These are phyloP conservation scores for Achaetomiella virescens DNA, from an alignment of 495 filamentous ascomycete genomes.

Conservation along the genomic window DNA sequence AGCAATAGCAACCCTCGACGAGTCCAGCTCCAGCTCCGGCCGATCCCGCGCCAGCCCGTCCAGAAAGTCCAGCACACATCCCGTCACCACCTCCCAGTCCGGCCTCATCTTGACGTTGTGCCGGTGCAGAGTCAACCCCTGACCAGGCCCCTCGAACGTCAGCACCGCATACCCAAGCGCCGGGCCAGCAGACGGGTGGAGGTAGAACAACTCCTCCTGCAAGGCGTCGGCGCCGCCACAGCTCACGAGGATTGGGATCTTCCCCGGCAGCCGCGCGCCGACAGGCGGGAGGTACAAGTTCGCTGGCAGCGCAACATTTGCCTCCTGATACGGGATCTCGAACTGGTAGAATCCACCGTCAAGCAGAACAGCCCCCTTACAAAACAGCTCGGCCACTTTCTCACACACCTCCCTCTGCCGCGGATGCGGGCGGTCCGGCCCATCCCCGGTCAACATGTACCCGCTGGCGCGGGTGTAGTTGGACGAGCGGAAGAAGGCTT, in stretches of 20 bases:
- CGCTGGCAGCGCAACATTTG: conserved; percentile 27
- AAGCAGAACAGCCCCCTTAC: conserved; percentile 15
- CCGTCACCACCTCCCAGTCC: conserved; percentile 28
- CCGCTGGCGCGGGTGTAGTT: conserved; percentile 39
- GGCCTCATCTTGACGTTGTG: conserved; percentile 30
- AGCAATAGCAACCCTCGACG: conserved; percentile 32
- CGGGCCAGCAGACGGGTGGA: conserved; percentile 17
- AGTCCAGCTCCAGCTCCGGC: conserved; percentile 38
- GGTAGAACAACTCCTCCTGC: conserved; percentile 44
- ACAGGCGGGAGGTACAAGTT: conserved; percentile 37
- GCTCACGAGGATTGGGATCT: conserved; percentile 39
- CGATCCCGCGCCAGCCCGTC: not conserved
- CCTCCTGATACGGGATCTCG: conserved; percentile 37
- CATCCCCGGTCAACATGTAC: conserved; percentile 29
- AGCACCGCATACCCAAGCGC: conserved; percentile 43
- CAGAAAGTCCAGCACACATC: conserved; percentile 33
- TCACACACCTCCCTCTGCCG: conserved; percentile 17
- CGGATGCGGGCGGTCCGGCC: conserved; percentile 9
- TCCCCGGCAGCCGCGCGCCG: conserved; percentile 16
- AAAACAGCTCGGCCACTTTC: conserved; percentile 19
- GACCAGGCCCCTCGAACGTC: conserved; percentile 46
- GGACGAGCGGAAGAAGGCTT: conserved; percentile 33
- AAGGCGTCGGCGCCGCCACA: conserved; percentile 38
- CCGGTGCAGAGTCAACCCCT: conserved; percentile 35
- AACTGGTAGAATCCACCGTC: conserved; percentile 19